Percentiles rank a stretch among this genome's conserved stretches.
Conservation (phyloP, 345 rosid species). For the Camelina sativa region DNA sequence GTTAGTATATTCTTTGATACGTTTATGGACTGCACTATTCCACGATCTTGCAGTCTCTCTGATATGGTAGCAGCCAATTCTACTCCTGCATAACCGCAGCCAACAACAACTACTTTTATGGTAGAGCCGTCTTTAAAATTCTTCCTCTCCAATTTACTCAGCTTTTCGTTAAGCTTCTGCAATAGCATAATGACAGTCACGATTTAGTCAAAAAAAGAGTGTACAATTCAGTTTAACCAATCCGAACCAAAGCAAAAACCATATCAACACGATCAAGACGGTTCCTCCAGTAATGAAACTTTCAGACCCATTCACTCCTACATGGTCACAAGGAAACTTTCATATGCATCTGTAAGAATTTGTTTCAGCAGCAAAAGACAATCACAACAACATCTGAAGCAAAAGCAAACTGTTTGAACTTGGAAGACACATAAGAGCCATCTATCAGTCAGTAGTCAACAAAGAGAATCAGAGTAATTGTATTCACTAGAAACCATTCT, state of each 20-base stretch:
- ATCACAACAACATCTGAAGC: too few relatives aligned
- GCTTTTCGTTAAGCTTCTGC: slow-evolving; percentile 74
- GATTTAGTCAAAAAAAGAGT: neutral
- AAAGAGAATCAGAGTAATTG: too few relatives aligned
- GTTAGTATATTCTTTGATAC: slow-evolving; percentile 77
- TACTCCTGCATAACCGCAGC: slow-evolving; percentile 95
- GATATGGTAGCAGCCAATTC: slow-evolving; percentile 95
- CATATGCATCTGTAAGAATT: too few relatives aligned
- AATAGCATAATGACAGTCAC: slow-evolving; percentile 31
- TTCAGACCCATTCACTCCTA: slow-evolving; percentile 55
- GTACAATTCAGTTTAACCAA: neutral
- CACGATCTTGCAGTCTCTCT: slow-evolving; percentile 84
- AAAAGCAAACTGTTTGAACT: too few relatives aligned
- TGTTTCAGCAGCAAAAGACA: too few relatives aligned
- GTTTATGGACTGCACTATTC: slow-evolving; percentile 77
- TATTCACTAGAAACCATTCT: too few relatives aligned
- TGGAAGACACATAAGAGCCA: too few relatives aligned
- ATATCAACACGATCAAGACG: slow-evolving; percentile 46
- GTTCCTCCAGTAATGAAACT: slow-evolving; percentile 70
- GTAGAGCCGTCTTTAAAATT: slow-evolving; percentile 61
- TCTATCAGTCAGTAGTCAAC: too few relatives aligned
- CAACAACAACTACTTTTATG: slow-evolving; percentile 78
- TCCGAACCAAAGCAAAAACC: neutral
- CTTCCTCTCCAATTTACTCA: slow-evolving; percentile 70
- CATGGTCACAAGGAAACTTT: slow-evolving; percentile 66